Base-by-base conservation (phyloP, 192 early-diverging fungal species). In the Rhizophagus clarus region DNA sequence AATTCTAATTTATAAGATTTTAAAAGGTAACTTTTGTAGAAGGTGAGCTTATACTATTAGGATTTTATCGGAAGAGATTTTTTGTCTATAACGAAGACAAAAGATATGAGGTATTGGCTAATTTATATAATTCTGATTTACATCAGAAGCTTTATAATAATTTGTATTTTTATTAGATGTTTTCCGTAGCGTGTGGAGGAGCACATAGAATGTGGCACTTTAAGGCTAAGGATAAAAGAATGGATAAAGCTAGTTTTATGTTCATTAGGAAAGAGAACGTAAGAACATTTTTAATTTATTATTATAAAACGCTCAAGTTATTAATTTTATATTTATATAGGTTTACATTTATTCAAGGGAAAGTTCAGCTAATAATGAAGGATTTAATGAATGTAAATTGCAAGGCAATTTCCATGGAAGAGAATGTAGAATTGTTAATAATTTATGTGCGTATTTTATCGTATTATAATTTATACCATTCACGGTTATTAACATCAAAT, bases 191-290 rank as follows among this genome's bases (percentile, higher is more conserved):
- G 1, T 95, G 95, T 83, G 94, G 94, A 40, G 94, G 92, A 61
- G 93, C 89, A 5, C 87, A 92, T 76, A 85, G 94, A 32, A 83
- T 83, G 24, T 97, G 95, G 95, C 89, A 92, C 42, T 89, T 95
- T 61, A 64, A 80, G 0, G 85, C 85, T 2, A 73, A 85, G 24
- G 88, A 90, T 76, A 82, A 81, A 26, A 80, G 81, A 12, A 34
- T 92, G 49, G 83, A 87, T 71, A 81, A 85, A 6, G 81, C 89
- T 10, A 85, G 83, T 0, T 90, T 95, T 83, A 86, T 88, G 73
- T 90, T 90, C 64, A 84, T 90, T 3, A 87, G 91, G n/a, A 85
- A 87, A 34, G 86, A 89, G 69, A 83, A 84, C 60, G 86, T 90
- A 81, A 37, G 63, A 37, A 12, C 45, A 32, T 24, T 69, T 34